Conservation (phyloP, 208 protist species). For the Sergeia podlipaevii region DNA sequence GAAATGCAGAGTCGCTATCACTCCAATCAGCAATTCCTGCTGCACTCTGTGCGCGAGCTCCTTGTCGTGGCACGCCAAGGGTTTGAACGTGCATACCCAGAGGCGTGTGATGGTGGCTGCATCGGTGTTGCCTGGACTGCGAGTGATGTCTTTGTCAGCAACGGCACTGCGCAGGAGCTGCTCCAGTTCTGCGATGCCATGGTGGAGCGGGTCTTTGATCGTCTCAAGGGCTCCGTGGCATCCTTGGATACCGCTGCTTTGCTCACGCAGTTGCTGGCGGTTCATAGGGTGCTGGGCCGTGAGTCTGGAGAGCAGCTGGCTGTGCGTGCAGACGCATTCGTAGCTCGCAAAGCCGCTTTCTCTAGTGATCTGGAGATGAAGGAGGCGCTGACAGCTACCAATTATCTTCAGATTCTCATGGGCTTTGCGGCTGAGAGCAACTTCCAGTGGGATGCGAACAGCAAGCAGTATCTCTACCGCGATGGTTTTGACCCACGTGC, state of each 20-base stretch:
- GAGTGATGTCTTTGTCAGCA: conserved; percentile 13
- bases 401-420: conserved; percentile 74
- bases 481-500: conserved; percentile 43
- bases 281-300: conserved; percentile 63
- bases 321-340: conserved; percentile 49
- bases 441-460: conserved; percentile 37
- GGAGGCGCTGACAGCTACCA: conserved; percentile 59
- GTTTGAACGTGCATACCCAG: conserved; percentile 24
- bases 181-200: conserved; percentile 53
- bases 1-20: conserved; percentile 87
- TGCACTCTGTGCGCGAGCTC: conserved; percentile 57
- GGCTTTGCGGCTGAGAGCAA: conserved; percentile 78
- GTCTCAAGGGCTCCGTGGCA: conserved; percentile 26
- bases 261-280: conserved; percentile 51
- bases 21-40: conserved; percentile 80
- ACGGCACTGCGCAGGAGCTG: conserved; percentile 20
- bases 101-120: conserved; percentile 15
- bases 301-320: conserved; percentile 41
- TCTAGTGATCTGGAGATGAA: conserved; percentile 14
- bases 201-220: conserved; percentile 42
- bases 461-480: conserved; percentile 37
- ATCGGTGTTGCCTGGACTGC: not conserved
- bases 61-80: conserved; percentile 41
- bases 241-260: conserved; percentile 55
- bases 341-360: conserved; percentile 33